phyloP scores from a whole-genome alignment of 768 basidiomycete genomes.

The Tricholoma hemisulphureum region DNA sequence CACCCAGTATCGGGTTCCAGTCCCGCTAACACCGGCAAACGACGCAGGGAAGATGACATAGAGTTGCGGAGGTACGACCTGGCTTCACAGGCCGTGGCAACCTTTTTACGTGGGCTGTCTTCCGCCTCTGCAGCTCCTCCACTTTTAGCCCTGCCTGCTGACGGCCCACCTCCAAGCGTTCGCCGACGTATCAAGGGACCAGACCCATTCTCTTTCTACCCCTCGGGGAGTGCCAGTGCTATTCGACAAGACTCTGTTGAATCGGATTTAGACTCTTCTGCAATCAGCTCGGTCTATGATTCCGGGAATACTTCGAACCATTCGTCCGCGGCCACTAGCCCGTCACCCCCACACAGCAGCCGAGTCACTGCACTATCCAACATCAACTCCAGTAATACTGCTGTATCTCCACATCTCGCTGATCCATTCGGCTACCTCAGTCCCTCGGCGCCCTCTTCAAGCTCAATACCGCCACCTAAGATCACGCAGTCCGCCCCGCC shows the following conservation, averaged over 20 bases:
- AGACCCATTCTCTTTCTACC: not conserved
- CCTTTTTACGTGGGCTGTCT: slow-evolving; percentile 45
- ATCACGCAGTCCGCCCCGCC: slow-evolving; percentile 30
- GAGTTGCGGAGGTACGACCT: slow-evolving; percentile 50
- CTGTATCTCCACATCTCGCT: slow-evolving; percentile 23
- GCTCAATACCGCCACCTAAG: slow-evolving; percentile 24
- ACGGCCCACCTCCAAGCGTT: slow-evolving; percentile 34
- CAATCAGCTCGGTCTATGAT: slow-evolving; percentile 15
- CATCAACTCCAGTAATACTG: not conserved
- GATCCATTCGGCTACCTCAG: slow-evolving; percentile 64
- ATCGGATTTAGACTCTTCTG: slow-evolving; percentile 17
- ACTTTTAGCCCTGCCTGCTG: slow-evolving; percentile 1
- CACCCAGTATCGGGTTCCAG: slow-evolving; percentile 20
- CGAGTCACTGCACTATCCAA: not conserved
- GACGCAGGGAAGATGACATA: slow-evolving; percentile 56
- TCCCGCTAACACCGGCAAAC: slow-evolving; percentile 40
- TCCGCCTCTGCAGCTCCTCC: slow-evolving; percentile 19
- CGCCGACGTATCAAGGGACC: slow-evolving; percentile 34
- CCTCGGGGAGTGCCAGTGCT: not conserved
- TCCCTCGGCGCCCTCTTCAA: slow-evolving; percentile 28
- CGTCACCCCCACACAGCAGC: slow-evolving; percentile 21
- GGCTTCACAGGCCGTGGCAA: slow-evolving; percentile 54
- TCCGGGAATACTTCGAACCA: slow-evolving; percentile 9
- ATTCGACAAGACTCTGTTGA: slow-evolving; percentile 14
- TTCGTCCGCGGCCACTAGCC: slow-evolving; percentile 30